Evolutionary conservation across 768 basidiomycete genomes (phyloP).

Genomic region (Mycena capillaripes): DNA sequence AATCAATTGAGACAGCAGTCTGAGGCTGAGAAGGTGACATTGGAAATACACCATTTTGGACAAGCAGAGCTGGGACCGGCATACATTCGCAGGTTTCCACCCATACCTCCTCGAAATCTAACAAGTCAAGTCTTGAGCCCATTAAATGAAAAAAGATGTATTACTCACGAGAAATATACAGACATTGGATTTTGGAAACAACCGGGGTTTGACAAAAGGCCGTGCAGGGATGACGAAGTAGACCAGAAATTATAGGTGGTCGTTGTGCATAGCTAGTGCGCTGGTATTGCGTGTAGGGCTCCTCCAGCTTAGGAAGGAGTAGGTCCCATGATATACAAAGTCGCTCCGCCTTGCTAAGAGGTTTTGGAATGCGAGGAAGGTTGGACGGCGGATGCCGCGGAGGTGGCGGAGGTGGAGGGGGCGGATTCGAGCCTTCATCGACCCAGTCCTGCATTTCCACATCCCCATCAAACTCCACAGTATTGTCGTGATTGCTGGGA

Average conservation of each 20-base stretch:
- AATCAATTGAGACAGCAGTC: conserved; percentile 29
- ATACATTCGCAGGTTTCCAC: not conserved
- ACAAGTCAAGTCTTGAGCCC: not conserved
- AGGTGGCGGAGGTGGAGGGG: not conserved
- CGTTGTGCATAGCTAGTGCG: not conserved
- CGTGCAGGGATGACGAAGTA: not conserved
- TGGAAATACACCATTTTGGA: conserved; percentile 39
- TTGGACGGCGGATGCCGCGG: no score
- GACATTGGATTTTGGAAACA: not conserved
- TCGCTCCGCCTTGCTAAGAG: not conserved
- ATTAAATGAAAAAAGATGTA: not conserved
- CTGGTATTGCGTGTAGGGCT: not conserved
- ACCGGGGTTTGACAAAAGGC: not conserved
- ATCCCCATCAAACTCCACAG: not conserved
- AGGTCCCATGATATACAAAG: not conserved
- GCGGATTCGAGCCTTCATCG: not conserved
- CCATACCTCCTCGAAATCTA: not conserved
- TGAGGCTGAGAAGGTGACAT: conserved; percentile 31
- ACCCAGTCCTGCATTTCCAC: not conserved
- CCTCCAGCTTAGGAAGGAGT: not conserved
- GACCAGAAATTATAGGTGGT: not conserved
- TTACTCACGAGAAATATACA: not conserved
- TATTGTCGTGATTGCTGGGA: not conserved
- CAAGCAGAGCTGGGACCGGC: conserved; percentile 19
- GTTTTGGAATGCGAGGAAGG: not conserved